Conservation (phyloP, 148 eudicot genomes). For the Agrostemma githago region DNA sequence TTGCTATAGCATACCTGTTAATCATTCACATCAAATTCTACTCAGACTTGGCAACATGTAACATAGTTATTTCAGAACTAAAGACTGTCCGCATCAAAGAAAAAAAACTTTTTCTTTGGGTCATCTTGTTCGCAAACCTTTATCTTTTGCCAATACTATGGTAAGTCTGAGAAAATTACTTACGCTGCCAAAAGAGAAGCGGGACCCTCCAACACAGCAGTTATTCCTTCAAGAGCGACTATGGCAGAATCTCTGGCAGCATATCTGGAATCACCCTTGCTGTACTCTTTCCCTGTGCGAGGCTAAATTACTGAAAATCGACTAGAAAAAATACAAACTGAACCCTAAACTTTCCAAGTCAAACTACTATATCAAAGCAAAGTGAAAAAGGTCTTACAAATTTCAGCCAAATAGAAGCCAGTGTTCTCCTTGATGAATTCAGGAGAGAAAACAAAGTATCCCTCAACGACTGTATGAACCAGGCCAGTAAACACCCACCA, state of each 20-base stretch:
- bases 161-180: constrained; percentile 21
- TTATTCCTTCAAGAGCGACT: constrained; percentile 75
- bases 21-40: not conserved
- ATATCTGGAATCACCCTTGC: constrained; percentile 93
- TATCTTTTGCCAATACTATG: not conserved
- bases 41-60: not conserved
- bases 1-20: constrained; percentile 80
- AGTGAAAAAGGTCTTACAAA: constrained; percentile 52
- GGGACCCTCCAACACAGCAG: constrained; percentile 83
- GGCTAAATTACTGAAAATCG: not conserved
- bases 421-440: constrained; percentile 64
- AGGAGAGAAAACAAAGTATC: constrained; percentile 81
- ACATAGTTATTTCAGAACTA: not conserved
- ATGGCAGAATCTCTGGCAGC: constrained; percentile 66
- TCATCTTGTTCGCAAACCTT: too few species aligned
- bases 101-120: too few species aligned
- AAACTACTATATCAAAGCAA: not conserved
- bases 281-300: constrained; percentile 83
- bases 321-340: not conserved
- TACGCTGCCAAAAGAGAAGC: constrained; percentile 77
- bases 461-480: constrained; percentile 74
- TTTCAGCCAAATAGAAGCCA: constrained; percentile 69
- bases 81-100: too few species aligned
- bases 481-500: constrained; percentile 93
- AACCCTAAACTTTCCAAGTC: not conserved